Base-by-base conservation (phyloP, 148 eudicot genomes). In the Gaultheria prostrata region DNA sequence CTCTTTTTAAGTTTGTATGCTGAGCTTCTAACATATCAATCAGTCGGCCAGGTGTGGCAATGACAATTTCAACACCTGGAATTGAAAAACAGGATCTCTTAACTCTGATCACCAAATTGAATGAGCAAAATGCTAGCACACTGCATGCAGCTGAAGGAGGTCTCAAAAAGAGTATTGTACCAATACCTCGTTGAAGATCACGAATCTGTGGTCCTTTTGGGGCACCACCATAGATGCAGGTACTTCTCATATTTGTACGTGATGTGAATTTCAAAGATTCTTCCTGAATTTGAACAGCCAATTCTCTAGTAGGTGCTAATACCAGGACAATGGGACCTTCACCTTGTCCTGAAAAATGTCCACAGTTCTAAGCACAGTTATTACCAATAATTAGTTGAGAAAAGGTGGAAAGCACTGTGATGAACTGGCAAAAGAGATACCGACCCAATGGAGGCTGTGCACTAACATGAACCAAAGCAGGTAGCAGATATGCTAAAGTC, bases 201-300 rank as follows among this genome's bases (percentile, higher is more conserved):
- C 99, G 98, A 72, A 95, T 97, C 85, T 97, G 99, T 39, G 98
- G 98, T 82, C 99, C 99, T 88, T 95, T 97, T 10, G 99, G 99
- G 43, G 98, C 99, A 80, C 99, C 98, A 75, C 99, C 99, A 89
- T 97, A 97, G 57, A 97, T 84, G 82, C 99, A 97, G 46, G 98
- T 95, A 77, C 93, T 93, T 87, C 98, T 88, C 32, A 89, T 88
- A 82, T 86, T 91, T 39, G 98, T 89, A 82, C 77, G 88, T 30
- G 89, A 86, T 17, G 95, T 93, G 83, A 97, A 97, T 83, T 97
- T 97, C 28, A 80, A 80, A 83, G 96, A 88, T 91, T 97, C 98
- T 87, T 92, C 90, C 90, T 97, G 98, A 87, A 97, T 97, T 87
- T 97, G 99, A 85, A 97, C 94, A 86, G 99, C 99, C 82, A 97